phyloP scores from a whole-genome alignment of 2,329 filamentous ascomycete species.

The Diplodia corticola region DNA sequence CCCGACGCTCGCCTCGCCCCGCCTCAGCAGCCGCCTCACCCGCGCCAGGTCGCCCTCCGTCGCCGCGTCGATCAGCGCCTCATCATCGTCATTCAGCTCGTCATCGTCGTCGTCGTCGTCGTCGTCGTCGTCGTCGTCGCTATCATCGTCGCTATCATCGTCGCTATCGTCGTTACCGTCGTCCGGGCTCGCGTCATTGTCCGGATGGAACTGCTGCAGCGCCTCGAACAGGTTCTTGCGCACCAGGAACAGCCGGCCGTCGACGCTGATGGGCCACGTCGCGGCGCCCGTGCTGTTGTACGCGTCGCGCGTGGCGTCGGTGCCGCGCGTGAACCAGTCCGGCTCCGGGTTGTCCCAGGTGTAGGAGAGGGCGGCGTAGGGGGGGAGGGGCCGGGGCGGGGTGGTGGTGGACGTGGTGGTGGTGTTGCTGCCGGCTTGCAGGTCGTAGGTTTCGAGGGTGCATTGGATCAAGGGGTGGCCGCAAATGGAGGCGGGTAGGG shows the following conservation, averaged over 20 bases:
- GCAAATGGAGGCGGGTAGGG: neutral
- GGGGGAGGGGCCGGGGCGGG: neutral
- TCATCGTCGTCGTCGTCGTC: neutral
- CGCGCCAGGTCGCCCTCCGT: neutral
- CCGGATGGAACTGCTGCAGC: neutral
- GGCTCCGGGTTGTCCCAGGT: neutral
- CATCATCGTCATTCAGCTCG: neutral
- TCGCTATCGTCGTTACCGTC: neutral
- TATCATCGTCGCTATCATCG: no score
- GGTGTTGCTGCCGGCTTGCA: no score
- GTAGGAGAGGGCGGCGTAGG: constrained; percentile 1
- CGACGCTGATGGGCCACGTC: neutral
- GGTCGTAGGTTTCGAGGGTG: neutral
- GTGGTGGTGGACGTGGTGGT: no score
- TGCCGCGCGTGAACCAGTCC: neutral
- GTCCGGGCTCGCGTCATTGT: neutral
- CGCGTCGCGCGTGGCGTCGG: neutral
- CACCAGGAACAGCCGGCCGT: neutral
- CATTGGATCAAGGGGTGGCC: neutral
- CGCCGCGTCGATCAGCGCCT: neutral
- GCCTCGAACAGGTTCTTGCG: constrained; percentile 17
- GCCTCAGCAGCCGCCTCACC: neutral
- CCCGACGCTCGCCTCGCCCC: neutral
- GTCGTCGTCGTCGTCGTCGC: neutral
- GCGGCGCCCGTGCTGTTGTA: neutral